A percentile compares a stretch with the other conserved stretches of the same genome.
Evolutionary conservation across 2,329 filamentous ascomycete genomes (phyloP).

Genomic region (Aspergillus candidus): DNA sequence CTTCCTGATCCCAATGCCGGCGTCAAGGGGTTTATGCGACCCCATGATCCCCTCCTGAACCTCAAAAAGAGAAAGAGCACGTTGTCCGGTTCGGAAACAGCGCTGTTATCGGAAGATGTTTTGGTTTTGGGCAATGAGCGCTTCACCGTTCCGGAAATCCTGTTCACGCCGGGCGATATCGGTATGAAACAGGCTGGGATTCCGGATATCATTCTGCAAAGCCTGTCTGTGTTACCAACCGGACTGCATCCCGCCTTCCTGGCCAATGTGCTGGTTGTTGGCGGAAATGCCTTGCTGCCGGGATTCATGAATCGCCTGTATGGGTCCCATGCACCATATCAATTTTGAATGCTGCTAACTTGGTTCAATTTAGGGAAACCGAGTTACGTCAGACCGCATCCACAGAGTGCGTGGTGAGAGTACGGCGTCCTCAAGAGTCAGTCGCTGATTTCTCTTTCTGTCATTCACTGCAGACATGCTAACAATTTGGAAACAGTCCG

Average conservation of each 20-base stretch:
- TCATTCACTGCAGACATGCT: constrained; percentile 4
- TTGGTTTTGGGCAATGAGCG: constrained; percentile 86
- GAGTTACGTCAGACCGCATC: constrained; percentile 68
- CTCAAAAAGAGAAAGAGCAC: constrained; percentile 47
- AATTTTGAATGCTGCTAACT: constrained; percentile 15
- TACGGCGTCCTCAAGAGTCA: constrained; percentile 60
- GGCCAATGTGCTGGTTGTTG: constrained; percentile 82
- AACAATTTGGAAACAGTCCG: constrained; percentile 42
- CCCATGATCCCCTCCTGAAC: constrained; percentile 65
- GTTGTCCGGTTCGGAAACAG: constrained; percentile 42
- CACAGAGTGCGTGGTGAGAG: constrained; percentile 70
- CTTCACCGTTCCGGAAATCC: constrained; percentile 80
- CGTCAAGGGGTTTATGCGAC: constrained; percentile 63
- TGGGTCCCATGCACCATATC: constrained; percentile 12
- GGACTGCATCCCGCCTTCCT: constrained; percentile 77
- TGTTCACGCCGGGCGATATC: constrained; percentile 82
- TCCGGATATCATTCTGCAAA: constrained; percentile 75
- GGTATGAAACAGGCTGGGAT: constrained; percentile 79
- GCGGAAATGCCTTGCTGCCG: constrained; percentile 72
- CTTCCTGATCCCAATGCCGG: constrained; percentile 69
- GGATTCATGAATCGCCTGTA: constrained; percentile 75
- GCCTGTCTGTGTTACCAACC: constrained; percentile 66
- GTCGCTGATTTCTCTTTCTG: constrained; percentile 16
- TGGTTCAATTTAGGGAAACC: constrained; percentile 40
- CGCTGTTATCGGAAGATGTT: constrained; percentile 62